Percentiles rank a stretch among this genome's conserved stretches.
Evolutionary conservation across 2,329 filamentous ascomycete species (phyloP).

Genomic region (Ophiostoma sp.): DNA sequence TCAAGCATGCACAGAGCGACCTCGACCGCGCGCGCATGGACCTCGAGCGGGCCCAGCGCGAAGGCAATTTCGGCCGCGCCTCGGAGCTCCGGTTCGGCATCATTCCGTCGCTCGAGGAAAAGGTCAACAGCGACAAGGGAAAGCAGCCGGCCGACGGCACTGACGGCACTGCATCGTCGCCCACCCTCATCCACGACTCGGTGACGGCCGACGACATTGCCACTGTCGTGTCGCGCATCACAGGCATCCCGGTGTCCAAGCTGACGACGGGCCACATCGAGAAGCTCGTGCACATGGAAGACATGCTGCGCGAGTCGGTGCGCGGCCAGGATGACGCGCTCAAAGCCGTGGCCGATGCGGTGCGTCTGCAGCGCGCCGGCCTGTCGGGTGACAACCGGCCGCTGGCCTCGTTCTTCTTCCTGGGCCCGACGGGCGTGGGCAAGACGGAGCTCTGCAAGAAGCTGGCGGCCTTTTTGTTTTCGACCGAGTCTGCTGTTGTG

Average conservation of each 20-base stretch:
- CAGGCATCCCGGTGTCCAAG: slow-evolving; percentile 88
- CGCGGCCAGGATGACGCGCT: slow-evolving; percentile 93
- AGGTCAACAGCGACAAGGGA: slow-evolving; percentile 67
- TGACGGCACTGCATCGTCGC: slow-evolving; percentile 36
- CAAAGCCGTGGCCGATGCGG: slow-evolving; percentile 83
- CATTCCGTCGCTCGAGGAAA: slow-evolving; percentile 75
- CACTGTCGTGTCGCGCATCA: slow-evolving; percentile 81
- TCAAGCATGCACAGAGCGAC: slow-evolving; percentile 84
- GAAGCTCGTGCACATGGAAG: slow-evolving; percentile 94
- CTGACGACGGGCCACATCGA: slow-evolving; percentile 90
- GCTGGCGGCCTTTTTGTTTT: slow-evolving; percentile 88
- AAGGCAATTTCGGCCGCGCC: slow-evolving; percentile 85
- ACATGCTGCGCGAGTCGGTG: slow-evolving; percentile 74
- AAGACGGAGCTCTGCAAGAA: slow-evolving; percentile 98
- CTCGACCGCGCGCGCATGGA: slow-evolving; percentile 80
- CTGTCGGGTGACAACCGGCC: slow-evolving; percentile 87
- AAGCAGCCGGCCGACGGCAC: slow-evolving; percentile 30
- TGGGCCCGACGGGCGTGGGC: slow-evolving; percentile 91
- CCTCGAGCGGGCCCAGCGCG: slow-evolving; percentile 78
- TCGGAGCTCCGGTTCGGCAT: slow-evolving; percentile 83
- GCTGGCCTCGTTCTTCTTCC: slow-evolving; percentile 93
- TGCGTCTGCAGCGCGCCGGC: slow-evolving; percentile 88
- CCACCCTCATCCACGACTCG: slow-evolving; percentile 78
- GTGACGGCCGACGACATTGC: slow-evolving; percentile 96
- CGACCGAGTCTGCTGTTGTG: slow-evolving; percentile 82